These are phyloP conservation scores for Fusarium duplospermum DNA, from an alignment of 2,329 filamentous ascomycete genomes.

Conservation along the genomic window DNA sequence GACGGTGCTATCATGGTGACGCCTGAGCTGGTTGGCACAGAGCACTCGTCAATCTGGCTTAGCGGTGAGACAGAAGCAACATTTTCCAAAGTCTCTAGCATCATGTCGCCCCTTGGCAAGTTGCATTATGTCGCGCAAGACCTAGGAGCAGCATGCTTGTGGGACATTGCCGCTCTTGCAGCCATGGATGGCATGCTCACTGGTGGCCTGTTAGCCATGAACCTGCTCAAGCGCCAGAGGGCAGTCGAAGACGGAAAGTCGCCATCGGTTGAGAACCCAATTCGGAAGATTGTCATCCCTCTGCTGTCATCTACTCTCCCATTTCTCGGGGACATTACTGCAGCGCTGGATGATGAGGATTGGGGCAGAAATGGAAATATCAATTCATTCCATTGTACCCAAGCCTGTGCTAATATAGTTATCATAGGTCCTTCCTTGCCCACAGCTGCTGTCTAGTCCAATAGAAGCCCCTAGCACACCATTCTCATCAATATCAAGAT, in stretches of 20 bases:
- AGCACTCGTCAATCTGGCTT: neutral
- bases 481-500: too few relatives aligned
- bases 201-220: neutral
- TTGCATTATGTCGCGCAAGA: neutral
- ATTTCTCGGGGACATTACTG: neutral
- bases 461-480: too few relatives aligned
- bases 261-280: neutral
- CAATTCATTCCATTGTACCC: too few relatives aligned
- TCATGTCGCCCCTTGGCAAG: neutral
- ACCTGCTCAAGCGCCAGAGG: neutral
- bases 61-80: neutral
- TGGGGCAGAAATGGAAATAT: too few relatives aligned
- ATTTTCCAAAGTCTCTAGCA: neutral
- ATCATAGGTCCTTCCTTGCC: too few relatives aligned
- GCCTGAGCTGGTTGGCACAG: neutral
- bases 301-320: neutral
- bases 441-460: too few relatives aligned
- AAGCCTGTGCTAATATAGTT: too few relatives aligned
- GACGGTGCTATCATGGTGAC: neutral
- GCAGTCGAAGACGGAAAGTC: neutral
- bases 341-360: neutral
- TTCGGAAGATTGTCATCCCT: neutral
- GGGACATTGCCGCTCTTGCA: neutral
- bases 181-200: neutral
- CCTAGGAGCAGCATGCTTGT: neutral